phyloP scores from a whole-genome alignment of 257 asterid genomes.

The Ilex aquifolium region DNA sequence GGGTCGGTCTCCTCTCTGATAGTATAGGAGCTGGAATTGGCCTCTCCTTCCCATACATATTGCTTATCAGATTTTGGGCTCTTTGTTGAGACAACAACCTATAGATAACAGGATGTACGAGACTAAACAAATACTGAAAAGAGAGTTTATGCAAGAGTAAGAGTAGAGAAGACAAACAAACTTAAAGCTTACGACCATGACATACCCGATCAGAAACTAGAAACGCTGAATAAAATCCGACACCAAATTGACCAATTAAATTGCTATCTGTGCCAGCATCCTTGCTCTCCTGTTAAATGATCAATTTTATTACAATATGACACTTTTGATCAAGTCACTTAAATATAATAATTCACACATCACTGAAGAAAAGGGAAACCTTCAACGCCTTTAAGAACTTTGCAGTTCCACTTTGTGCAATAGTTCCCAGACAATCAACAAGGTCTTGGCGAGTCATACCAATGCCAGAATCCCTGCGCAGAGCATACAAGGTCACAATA shows the following conservation, averaged over 20 bases:
- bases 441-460: conserved; percentile 95
- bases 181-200: neutral
- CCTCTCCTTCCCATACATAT: conserved; percentile 97
- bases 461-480: conserved; percentile 83
- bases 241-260: conserved; percentile 98
- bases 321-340: no score
- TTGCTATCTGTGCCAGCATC: conserved; percentile 92
- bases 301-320: neutral
- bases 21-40: conserved; percentile 85
- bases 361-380: conserved; percentile 31
- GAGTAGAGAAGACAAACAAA: neutral
- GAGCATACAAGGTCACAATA: conserved; percentile 11
- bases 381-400: conserved; percentile 85
- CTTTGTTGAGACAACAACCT: conserved; percentile 98
- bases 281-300: conserved; percentile 75
- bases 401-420: conserved; percentile 99
- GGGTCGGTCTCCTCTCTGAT: conserved; percentile 92
- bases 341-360: neutral
- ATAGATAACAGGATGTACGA: neutral
- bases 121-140: conserved; percentile 10
- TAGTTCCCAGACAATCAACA: conserved; percentile 94
- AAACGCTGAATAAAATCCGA: conserved; percentile 95
- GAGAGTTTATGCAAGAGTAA: neutral
- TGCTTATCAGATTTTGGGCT: conserved; percentile 95
- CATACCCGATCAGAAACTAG: conserved; percentile 89